These are phyloP conservation scores for Zelonia costaricensis DNA, from an alignment of 208 protist species.

Conservation along the genomic window DNA sequence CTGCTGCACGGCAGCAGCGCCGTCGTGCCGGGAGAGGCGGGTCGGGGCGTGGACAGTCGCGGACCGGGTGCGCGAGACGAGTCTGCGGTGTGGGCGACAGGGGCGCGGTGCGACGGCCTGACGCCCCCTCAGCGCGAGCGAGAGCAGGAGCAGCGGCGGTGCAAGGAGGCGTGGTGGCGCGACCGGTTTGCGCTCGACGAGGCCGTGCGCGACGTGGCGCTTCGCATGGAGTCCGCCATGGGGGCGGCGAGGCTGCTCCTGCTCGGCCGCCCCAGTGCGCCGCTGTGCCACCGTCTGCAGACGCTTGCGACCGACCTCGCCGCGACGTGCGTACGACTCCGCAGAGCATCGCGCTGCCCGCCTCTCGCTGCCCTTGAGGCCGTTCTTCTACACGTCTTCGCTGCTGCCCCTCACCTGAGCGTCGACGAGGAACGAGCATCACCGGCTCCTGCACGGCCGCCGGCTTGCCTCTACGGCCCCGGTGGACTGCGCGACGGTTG, in stretches of 20 bases:
- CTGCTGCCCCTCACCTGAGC: constrained; percentile 16
- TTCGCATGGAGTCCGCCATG: constrained; percentile 33
- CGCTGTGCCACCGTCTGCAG: constrained; percentile 12
- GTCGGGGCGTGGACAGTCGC: constrained; percentile 1
- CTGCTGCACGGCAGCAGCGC: constrained; percentile 22
- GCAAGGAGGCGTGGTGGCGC: constrained; percentile 36
- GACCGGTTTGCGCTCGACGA: constrained; percentile 29
- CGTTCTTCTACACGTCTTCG: constrained; percentile 5
- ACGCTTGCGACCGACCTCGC: constrained; percentile 24
- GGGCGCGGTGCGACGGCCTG: too few relatives aligned
- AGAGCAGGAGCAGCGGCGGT: background rate
- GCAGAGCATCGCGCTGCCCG: background rate
- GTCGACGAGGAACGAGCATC: background rate
- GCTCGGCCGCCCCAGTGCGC: constrained; percentile 31
- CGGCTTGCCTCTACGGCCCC: constrained; percentile 15
- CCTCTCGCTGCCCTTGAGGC: constrained; percentile 2
- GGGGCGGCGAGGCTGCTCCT: constrained; percentile 35
- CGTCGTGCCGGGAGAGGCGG: constrained; percentile 1
- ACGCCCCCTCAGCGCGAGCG: too few relatives aligned
- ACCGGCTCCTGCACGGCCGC: constrained; percentile 2
- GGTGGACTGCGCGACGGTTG: background rate
- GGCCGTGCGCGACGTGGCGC: constrained; percentile 22
- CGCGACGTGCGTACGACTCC: constrained; percentile 1
- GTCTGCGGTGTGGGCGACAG: too few relatives aligned
- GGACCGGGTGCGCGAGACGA: background rate